Conservation (phyloP, 2,329 filamentous ascomycete genomes). For the Coniochaeta ligniaria region DNA sequence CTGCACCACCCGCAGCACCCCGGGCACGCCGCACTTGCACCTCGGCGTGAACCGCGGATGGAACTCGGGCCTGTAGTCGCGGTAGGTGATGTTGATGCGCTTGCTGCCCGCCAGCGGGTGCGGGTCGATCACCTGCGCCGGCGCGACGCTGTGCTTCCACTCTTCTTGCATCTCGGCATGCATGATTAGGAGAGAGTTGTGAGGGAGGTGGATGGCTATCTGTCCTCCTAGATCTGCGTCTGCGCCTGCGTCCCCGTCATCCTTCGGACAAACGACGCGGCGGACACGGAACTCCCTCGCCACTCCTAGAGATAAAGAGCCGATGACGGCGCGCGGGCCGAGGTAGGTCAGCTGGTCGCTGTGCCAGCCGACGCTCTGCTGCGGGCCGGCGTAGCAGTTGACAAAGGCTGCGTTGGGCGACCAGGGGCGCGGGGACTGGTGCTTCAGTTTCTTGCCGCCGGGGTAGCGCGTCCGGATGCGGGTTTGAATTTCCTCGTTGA, state of each 20-base stretch:
- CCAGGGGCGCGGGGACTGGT: constrained; percentile 71
- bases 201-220: constrained; percentile 86
- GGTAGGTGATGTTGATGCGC: constrained; percentile 90
- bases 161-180: constrained; percentile 96
- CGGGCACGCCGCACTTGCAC: constrained; percentile 67
- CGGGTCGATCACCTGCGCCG: constrained; percentile 69
- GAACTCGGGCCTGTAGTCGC: constrained; percentile 71
- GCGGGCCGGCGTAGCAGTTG: constrained; percentile 82
- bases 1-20: constrained; percentile 70
- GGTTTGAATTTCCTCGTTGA: constrained; percentile 69
- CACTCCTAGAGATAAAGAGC: constrained; percentile 83
- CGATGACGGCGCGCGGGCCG: constrained; percentile 81
- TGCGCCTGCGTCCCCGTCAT: constrained; percentile 41
- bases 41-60: constrained; percentile 72
- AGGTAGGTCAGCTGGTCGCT: constrained; percentile 90
- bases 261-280: constrained; percentile 60
- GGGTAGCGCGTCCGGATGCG: constrained; percentile 66
- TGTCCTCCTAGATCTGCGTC: constrained; percentile 67
- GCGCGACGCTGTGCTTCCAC: constrained; percentile 86
- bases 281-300: constrained; percentile 89
- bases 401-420: constrained; percentile 85
- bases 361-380: constrained; percentile 85
- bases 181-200: constrained; percentile 93
- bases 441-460: constrained; percentile 62
- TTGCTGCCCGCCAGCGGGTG: constrained; percentile 75